phyloP scores from a whole-genome alignment of 2,329 filamentous ascomycete genomes.

The Fusarium sp. region DNA sequence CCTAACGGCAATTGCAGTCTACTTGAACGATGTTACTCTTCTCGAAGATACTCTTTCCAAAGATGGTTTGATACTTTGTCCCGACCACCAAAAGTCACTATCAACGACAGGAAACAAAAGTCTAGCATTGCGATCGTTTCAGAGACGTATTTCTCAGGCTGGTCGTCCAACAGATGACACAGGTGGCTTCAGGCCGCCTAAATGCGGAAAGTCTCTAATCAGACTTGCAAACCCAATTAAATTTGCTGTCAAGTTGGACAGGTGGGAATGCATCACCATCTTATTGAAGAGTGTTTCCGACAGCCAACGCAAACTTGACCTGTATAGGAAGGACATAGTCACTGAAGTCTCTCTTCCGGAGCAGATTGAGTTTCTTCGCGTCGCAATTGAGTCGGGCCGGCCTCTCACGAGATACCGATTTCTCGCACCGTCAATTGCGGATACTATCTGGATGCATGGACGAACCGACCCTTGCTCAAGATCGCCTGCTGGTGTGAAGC shows the following conservation, averaged over 20 bases:
- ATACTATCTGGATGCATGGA: neutral
- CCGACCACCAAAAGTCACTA: fast-evolving
- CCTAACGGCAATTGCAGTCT: neutral
- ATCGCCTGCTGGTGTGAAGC: neutral
- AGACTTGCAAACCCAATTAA: neutral
- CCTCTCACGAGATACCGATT: neutral
- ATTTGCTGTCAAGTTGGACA: neutral
- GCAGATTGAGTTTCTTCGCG: neutral
- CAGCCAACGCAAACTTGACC: fast-evolving
- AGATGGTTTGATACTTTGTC: neutral
- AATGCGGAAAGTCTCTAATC: neutral
- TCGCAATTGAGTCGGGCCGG: neutral
- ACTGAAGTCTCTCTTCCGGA: neutral
- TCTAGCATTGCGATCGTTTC: neutral
- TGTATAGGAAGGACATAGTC: neutral
- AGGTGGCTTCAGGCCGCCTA: neutral
- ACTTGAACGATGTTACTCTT: neutral
- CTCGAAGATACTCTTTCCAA: neutral
- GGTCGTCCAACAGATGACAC: fast-evolving
- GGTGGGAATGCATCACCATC: neutral
- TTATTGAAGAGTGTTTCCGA: neutral
- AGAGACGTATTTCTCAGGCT: neutral
- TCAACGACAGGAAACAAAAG: fast-evolving
- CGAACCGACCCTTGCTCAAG: neutral
- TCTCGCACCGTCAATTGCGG: neutral